Evolutionary conservation across 257 asterid species (phyloP).

Genomic region (Petrea volubilis): DNA sequence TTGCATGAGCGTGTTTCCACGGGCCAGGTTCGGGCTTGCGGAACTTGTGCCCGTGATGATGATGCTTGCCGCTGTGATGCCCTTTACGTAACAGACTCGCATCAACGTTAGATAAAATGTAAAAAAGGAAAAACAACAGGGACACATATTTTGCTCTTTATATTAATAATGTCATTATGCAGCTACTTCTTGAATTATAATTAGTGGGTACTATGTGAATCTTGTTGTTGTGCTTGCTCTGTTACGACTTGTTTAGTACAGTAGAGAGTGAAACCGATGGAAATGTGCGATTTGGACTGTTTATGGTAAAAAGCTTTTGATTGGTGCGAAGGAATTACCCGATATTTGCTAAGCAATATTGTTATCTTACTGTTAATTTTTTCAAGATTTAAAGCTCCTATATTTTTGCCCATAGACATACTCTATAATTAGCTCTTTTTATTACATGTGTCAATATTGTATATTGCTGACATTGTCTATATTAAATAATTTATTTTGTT

Average conservation of each 20-base stretch:
- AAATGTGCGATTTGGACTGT: too few relatives aligned
- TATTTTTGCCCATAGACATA: too few relatives aligned
- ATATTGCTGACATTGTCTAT: too few relatives aligned
- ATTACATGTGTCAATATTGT: too few relatives aligned
- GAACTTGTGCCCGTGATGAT: too few relatives aligned
- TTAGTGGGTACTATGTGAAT: not conserved
- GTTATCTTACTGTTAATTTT: too few relatives aligned
- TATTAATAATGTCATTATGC: not conserved
- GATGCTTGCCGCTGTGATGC: not conserved
- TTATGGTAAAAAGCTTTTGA: too few relatives aligned
- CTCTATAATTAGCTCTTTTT: too few relatives aligned
- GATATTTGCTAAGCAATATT: too few relatives aligned
- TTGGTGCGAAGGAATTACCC: too few relatives aligned
- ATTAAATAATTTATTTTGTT: too few relatives aligned
- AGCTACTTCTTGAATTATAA: not conserved
- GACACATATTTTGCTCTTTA: not conserved
- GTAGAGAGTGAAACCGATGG: not conserved
- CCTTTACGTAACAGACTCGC: not conserved
- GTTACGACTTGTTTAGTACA: not conserved
- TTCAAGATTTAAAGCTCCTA: too few relatives aligned
- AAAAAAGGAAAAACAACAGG: not conserved
- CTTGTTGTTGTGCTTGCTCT: not conserved
- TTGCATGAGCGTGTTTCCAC: conserved; percentile 36
- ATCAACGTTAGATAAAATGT: not conserved
- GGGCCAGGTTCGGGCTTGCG: not conserved